These are phyloP conservation scores for Alnus glutinosa DNA, from an alignment of 306 rosid species.

Conservation along the genomic window DNA sequence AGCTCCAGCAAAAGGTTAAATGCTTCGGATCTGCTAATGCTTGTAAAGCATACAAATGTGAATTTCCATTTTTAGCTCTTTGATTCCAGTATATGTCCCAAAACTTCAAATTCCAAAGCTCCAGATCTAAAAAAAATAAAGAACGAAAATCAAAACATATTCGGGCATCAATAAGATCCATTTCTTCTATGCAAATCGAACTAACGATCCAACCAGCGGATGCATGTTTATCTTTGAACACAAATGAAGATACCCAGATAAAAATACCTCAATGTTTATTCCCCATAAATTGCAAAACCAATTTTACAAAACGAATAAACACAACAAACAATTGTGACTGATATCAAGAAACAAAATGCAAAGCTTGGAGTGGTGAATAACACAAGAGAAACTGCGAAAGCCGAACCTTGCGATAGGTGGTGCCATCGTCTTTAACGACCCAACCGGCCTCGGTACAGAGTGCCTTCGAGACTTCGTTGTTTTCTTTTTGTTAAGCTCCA, in stretches of 20 bases:
- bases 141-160: neutral
- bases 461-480: conserved; percentile 94
- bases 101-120: neutral
- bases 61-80: conserved; percentile 4
- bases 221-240: conserved; percentile 44
- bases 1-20: neutral
- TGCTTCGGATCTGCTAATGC: neutral
- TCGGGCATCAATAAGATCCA: neutral
- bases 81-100: conserved; percentile 2
- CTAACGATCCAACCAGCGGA: neutral
- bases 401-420: conserved; percentile 84
- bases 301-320: neutral
- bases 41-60: neutral
- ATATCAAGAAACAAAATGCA: neutral
- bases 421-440: conserved; percentile 94
- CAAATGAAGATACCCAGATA: neutral
- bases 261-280: neutral
- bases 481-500: too few species aligned
- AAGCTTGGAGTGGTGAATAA: neutral
- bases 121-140: neutral
- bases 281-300: neutral
- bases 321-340: neutral
- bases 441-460: conserved; percentile 93
- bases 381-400: neutral
- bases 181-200: neutral